Base-by-base conservation (phyloP, 192 early-diverging fungal genomes). In the Bifiguratus adelaidae region DNA sequence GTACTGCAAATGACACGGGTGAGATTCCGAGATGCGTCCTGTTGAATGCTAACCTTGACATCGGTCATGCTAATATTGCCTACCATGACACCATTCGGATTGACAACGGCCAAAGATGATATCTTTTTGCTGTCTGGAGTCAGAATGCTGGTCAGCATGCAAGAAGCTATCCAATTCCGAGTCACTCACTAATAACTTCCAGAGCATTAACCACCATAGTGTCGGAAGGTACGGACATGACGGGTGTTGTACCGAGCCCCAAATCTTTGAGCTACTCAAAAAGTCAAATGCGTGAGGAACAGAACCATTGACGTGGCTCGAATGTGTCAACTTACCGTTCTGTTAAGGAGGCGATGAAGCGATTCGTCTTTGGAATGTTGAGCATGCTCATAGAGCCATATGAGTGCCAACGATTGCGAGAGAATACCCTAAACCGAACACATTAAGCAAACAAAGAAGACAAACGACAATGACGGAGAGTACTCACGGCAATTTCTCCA, bases 61-160 rank as follows among this genome's bases (percentile, higher is more conserved):
- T 83, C 81, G 3, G 78, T 71, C 70, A 83, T 76, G 47, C 78
- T 81, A 28, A 83, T 68, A 55, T 81, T 81, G 7, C 78, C 81
- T 5, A 81, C 29, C 1, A 83, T 56, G 13, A 70, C 50, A 2
- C 81, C 78, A 43, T 61, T 65, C 22, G 53, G 52, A 41, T 68
- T 67, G 15, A 83, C 38, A 1, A 83, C 67, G 6, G 76, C 81
- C n/a, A 81, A 42, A 13, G 81, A 83, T 6, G 78, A 79, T 4
- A 83, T 64, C 24, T 65, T 67, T 35, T 77, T 65, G 11, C 15
- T 34, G 32, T 1, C 32, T 34, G 20, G 7, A 5, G 21, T 12
- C n/a, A 26, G 28, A 20, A 47, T 30, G 26, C 7, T 19, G 5
- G 40, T 15, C 20, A 15, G 48, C 53, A 43, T n/a, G 60, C 57